Conservation (phyloP, 148 eudicot genomes). For the Arbutus unedo region DNA sequence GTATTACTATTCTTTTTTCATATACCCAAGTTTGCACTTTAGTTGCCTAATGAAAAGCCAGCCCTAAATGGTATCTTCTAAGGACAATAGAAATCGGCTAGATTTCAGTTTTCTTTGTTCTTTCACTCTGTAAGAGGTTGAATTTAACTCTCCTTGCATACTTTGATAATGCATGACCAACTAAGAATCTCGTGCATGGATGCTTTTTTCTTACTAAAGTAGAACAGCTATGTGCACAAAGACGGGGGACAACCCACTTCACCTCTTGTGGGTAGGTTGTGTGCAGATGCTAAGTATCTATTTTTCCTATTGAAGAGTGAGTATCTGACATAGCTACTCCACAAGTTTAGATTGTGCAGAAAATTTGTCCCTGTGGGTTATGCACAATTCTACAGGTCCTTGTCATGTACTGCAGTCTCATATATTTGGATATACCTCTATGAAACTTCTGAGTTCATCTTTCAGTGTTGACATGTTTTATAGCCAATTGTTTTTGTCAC, state of each 20-base stretch:
- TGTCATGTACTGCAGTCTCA: background rate
- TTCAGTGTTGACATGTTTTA: background rate
- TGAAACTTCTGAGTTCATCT: background rate
- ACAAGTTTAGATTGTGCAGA: background rate
- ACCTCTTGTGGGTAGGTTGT: background rate
- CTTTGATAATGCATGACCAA: too few relatives aligned
- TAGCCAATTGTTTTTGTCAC: background rate
- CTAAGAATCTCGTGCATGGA: too few relatives aligned
- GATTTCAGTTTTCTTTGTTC: too few relatives aligned
- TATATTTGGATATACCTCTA: background rate
- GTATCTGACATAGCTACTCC: background rate
- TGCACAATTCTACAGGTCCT: background rate
- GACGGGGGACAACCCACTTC: background rate
- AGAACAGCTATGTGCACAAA: background rate
- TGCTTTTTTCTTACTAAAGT: background rate
- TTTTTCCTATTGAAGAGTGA: background rate
- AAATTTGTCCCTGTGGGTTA: background rate
- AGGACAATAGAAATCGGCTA: too few relatives aligned
- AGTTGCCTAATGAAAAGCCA: background rate
- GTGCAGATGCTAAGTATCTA: background rate
- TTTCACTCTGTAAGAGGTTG: too few relatives aligned
- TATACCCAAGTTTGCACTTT: background rate
- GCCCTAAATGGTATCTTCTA: background rate
- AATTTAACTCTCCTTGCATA: too few relatives aligned
- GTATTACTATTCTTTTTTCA: background rate